Evolutionary conservation across 192 early-diverging fungal species (phyloP).

Genomic region (Fimicolochytrium jonesii): DNA sequence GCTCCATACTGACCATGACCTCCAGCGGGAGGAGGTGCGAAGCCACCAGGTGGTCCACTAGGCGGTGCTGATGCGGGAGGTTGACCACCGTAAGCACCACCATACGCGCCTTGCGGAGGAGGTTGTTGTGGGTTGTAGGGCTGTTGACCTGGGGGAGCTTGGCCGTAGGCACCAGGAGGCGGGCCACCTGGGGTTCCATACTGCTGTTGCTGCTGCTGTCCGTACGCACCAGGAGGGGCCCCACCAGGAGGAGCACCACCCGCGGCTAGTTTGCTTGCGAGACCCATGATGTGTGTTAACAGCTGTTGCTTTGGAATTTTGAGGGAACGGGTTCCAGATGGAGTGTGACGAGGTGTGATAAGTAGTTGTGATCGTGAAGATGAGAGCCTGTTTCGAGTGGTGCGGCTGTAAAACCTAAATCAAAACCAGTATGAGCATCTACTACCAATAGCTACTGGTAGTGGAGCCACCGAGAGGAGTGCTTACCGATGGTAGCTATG

Average conservation of each 20-base stretch:
- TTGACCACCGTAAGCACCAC: neutral
- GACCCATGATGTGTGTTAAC: conserved; percentile 18
- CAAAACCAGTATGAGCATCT: no score
- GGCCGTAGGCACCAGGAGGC: neutral
- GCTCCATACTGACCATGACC: neutral
- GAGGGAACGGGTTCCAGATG: no score
- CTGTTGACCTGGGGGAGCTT: conserved; percentile 3
- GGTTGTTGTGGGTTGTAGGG: neutral
- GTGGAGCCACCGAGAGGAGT: no score
- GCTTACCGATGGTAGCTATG: no score
- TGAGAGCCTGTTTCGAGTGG: no score
- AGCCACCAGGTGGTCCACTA: neutral
- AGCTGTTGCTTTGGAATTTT: no score
- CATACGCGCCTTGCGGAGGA: neutral
- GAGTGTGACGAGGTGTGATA: no score
- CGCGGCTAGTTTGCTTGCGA: conserved; percentile 14
- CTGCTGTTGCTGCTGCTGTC: neutral
- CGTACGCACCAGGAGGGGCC: neutral
- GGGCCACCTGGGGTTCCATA: neutral
- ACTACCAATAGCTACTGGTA: no score
- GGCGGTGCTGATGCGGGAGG: neutral
- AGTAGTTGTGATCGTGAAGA: no score
- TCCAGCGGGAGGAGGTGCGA: neutral
- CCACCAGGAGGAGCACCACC: neutral
- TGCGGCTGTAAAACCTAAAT: no score